Conservation (phyloP, 2,329 filamentous ascomycete species). For the Nectriaceae sp. region DNA sequence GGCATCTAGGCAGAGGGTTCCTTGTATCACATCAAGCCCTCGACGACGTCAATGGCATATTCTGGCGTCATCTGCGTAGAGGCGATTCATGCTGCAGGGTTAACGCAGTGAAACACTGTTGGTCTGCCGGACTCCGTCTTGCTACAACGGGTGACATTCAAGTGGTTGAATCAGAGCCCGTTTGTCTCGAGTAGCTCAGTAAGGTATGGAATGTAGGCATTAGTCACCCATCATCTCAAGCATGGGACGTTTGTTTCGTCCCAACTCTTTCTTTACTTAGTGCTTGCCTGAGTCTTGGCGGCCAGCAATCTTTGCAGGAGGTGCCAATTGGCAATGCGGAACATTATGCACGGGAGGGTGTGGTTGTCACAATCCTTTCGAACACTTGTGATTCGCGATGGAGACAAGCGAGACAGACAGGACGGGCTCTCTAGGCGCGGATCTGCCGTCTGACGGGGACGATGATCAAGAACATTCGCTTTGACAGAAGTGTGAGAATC, state of each 20-base stretch:
- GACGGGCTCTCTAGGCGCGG: background rate
- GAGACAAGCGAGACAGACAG: background rate
- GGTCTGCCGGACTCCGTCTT: background rate
- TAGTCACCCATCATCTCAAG: background rate
- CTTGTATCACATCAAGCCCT: background rate
- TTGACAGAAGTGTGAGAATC: background rate
- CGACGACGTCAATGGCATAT: background rate
- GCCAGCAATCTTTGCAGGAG: background rate
- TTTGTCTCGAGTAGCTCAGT: background rate
- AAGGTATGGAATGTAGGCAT: background rate
- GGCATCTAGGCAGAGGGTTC: background rate
- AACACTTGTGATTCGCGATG: background rate
- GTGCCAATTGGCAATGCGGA: background rate
- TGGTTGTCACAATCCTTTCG: background rate
- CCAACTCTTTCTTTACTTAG: background rate
- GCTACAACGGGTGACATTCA: background rate
- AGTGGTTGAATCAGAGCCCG: background rate
- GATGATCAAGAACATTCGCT: constrained; percentile 1
- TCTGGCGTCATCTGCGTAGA: background rate
- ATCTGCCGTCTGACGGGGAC: background rate
- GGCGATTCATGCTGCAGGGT: background rate
- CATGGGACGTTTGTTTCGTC: background rate
- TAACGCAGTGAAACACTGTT: background rate
- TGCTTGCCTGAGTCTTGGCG: background rate
- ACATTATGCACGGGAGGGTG: background rate